A percentile compares a stretch with the other conserved stretches of the same genome.
Evolutionary conservation across 2,329 filamentous ascomycete genomes (phyloP).

Genomic region (Hypoxylon sp.): DNA sequence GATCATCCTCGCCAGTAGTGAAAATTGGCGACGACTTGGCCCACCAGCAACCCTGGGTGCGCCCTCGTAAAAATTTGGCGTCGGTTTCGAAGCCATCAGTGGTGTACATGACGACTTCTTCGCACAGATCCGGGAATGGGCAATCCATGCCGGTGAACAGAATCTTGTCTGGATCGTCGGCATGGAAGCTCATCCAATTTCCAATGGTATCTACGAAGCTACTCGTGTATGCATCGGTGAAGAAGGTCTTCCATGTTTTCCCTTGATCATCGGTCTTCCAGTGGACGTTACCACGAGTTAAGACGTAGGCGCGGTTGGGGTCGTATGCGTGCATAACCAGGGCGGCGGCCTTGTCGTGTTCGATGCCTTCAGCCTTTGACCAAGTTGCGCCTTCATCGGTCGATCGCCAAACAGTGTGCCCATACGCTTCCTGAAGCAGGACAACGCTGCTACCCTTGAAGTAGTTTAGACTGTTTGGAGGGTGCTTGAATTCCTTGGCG

Average conservation of each 20-base stretch:
- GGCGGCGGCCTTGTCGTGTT: conserved; percentile 72
- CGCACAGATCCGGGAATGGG: conserved; percentile 67
- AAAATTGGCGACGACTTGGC: conserved; percentile 84
- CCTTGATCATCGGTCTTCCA: conserved; percentile 89
- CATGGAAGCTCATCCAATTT: conserved; percentile 82
- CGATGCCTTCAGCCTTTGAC: conserved; percentile 75
- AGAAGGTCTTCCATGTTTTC: conserved; percentile 83
- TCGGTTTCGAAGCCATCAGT: conserved; percentile 83
- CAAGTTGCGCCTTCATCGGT: conserved; percentile 85
- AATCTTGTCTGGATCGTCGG: conserved; percentile 84
- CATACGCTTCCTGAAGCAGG: conserved; percentile 77
- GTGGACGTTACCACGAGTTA: conserved; percentile 79
- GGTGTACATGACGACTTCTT: conserved; percentile 79
- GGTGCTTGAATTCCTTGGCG: conserved; percentile 74
- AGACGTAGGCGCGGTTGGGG: conserved; percentile 81
- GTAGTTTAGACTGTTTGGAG: conserved; percentile 82
- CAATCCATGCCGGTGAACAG: conserved; percentile 85
- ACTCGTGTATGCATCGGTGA: conserved; percentile 71
- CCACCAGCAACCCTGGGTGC: conserved; percentile 87
- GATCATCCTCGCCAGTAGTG: conserved; percentile 74
- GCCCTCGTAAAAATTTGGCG: conserved; percentile 74
- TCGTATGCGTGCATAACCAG: conserved; percentile 86
- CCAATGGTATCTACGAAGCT: conserved; percentile 63
- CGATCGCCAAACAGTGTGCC: conserved; percentile 80
- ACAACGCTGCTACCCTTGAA: conserved; percentile 91